A percentile compares a stretch with the other conserved stretches of the same genome.
Conservation (phyloP, 2,329 filamentous ascomycete genomes). For the Xylaria sp. region DNA sequence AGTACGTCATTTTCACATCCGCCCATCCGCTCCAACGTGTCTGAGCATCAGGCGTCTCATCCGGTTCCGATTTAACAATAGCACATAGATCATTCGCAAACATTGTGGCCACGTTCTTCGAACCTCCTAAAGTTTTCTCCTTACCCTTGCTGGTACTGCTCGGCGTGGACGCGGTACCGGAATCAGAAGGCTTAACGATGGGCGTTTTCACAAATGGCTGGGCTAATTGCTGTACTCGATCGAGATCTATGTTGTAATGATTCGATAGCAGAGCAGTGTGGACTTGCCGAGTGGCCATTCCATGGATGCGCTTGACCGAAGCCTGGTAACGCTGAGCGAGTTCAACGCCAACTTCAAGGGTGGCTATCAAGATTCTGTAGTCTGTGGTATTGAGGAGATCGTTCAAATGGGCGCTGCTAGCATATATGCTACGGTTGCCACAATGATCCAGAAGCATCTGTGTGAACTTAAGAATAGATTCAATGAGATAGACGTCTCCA, state of each 20-base stretch:
- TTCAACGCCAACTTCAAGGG: constrained; percentile 83
- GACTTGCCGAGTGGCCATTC: constrained; percentile 72
- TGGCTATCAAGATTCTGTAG: constrained; percentile 78
- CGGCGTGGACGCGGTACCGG: constrained; percentile 63
- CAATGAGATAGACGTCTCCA: constrained; percentile 83
- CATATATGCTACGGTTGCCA: constrained; percentile 95
- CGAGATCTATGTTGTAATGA: constrained; percentile 83
- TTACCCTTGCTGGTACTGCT: constrained; percentile 76
- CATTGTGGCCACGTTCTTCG: constrained; percentile 66
- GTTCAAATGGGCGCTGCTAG: constrained; percentile 89
- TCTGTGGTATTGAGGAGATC: constrained; percentile 90
- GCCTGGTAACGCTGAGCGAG: constrained; percentile 93
- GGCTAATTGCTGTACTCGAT: constrained; percentile 86
- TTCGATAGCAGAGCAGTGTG: constrained; percentile 80
- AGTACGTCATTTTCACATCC: constrained; percentile 83
- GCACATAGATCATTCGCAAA: constrained; percentile 87
- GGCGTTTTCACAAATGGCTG: constrained; percentile 82
- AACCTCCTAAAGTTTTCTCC: constrained; percentile 67
- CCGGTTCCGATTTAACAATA: constrained; percentile 70
- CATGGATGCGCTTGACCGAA: constrained; percentile 77
- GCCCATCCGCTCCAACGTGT: constrained; percentile 80
- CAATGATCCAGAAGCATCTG: constrained; percentile 91
- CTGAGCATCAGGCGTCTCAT: constrained; percentile 47
- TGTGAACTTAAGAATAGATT: constrained; percentile 85
- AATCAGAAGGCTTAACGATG: constrained; percentile 62